Conservation (phyloP, 257 asterid species). For the Plantago ovata region DNA sequence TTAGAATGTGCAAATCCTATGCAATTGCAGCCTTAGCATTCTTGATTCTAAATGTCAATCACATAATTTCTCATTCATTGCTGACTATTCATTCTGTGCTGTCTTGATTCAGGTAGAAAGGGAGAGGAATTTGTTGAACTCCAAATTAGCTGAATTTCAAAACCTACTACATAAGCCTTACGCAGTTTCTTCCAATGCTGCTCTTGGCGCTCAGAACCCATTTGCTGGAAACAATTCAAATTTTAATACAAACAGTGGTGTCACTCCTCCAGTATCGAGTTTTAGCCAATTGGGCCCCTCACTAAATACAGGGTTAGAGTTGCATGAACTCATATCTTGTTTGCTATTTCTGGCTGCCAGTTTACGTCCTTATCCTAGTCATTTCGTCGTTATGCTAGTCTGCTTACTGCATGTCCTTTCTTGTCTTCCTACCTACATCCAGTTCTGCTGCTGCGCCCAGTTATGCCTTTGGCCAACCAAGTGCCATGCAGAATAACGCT, state of each 20-base stretch:
- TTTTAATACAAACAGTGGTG: constrained; percentile 30
- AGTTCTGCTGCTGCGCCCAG: constrained; percentile 58
- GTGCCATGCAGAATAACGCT: constrained; percentile 39
- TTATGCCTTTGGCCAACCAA: constrained; percentile 61
- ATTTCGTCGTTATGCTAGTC: too few species aligned
- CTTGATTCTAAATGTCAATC: constrained; percentile 9
- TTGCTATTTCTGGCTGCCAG: constrained; percentile 13
- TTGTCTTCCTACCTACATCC: constrained; percentile 23
- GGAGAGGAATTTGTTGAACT: constrained; percentile 60
- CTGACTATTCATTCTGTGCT: constrained; percentile 21
- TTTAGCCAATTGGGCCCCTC: constrained; percentile 67
- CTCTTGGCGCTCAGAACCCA: constrained; percentile 42
- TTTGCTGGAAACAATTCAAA: constrained; percentile 31
- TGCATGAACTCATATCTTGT: constrained; percentile 18
- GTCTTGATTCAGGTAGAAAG: constrained; percentile 60
- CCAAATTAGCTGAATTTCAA: constrained; percentile 75
- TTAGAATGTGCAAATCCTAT: neutral
- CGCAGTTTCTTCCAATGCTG: constrained; percentile 34
- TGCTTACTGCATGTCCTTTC: constrained; percentile 8
- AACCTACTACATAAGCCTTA: constrained; percentile 50
- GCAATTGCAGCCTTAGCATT: constrained; percentile 3
- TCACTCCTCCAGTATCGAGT: constrained; percentile 55
- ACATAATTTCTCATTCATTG: constrained; percentile 8
- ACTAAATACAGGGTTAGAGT: constrained; percentile 49
- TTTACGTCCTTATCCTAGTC: constrained; percentile 8